Percentiles rank a stretch among this genome's conserved stretches.
Evolutionary conservation across 2,329 filamentous ascomycete species (phyloP).

Genomic region (Colletotrichum noveboracense): DNA sequence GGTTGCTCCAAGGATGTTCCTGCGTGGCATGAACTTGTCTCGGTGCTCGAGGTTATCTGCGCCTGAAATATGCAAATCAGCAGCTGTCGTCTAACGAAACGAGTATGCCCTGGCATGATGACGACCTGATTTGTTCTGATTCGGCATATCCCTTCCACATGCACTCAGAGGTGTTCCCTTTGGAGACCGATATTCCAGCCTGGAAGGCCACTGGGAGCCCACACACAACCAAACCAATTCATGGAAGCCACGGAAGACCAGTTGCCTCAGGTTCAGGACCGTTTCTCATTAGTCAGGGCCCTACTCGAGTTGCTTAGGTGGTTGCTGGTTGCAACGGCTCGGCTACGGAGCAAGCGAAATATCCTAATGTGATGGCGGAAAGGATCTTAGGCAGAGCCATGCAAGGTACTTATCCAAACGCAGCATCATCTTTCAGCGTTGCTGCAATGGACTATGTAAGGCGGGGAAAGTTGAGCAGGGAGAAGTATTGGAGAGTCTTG

Average conservation of each 20-base stretch:
- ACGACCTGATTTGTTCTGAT: neutral
- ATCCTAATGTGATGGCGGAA: constrained; percentile 1
- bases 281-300: neutral
- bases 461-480: neutral
- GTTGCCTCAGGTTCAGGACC: neutral
- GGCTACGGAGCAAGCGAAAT: constrained; percentile 14
- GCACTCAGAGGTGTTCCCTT: neutral
- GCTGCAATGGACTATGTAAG: neutral
- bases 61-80: constrained; percentile 3
- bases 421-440: neutral
- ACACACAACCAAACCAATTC: neutral
- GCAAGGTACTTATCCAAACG: constrained; percentile 15
- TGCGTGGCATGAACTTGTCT: constrained; percentile 1
- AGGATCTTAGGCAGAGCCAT: neutral
- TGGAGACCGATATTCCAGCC: neutral
- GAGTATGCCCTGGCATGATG: neutral
- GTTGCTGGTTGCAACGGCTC: constrained; percentile 18
- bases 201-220: neutral
- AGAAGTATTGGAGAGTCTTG: neutral
- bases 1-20: constrained; percentile 14
- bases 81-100: neutral
- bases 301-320: neutral
- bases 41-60: neutral
- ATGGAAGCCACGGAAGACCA: neutral
- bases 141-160: neutral